Percentiles rank a stretch among this genome's conserved stretches.
These are phyloP conservation scores for Hymenoscyphus linearis DNA, from an alignment of 2,329 filamentous ascomycete genomes.

Conservation along the genomic window DNA sequence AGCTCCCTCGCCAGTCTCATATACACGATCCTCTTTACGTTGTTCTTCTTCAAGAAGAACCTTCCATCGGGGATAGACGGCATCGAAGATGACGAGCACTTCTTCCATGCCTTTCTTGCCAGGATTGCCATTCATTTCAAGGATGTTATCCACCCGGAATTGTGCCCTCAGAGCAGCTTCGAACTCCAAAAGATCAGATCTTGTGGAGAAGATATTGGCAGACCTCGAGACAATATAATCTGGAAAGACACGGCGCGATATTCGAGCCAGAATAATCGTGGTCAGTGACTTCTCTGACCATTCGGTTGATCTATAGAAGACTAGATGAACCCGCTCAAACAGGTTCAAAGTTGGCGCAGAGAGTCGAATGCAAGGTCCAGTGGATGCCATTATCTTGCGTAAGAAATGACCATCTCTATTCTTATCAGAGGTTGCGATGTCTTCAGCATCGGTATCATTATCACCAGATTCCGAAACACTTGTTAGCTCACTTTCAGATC, in stretches of 20 bases:
- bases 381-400: slow-evolving; percentile 68
- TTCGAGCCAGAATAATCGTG: slow-evolving; percentile 88
- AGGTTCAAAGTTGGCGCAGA: slow-evolving; percentile 67
- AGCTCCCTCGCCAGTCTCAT: slow-evolving; percentile 77
- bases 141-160: slow-evolving; percentile 70
- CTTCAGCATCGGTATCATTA: slow-evolving; percentile 37
- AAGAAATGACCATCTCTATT: slow-evolving; percentile 73
- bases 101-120: slow-evolving; percentile 59
- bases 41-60: slow-evolving; percentile 67
- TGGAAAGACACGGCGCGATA: slow-evolving; percentile 81
- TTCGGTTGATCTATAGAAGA: slow-evolving; percentile 92
- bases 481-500: slow-evolving; percentile 38
- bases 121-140: slow-evolving; percentile 73
- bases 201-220: slow-evolving; percentile 78
- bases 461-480: slow-evolving; percentile 48
- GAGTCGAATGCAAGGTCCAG: slow-evolving; percentile 79
- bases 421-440: slow-evolving; percentile 27
- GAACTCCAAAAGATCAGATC: slow-evolving; percentile 75
- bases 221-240: slow-evolving; percentile 87
- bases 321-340: slow-evolving; percentile 89
- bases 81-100: slow-evolving; percentile 67
- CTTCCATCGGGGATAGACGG: slow-evolving; percentile 77
- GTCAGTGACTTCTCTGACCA: slow-evolving; percentile 98
- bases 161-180: slow-evolving; percentile 81
- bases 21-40: slow-evolving; percentile 68